phyloP scores from a whole-genome alignment of 2,329 filamentous ascomycete species.

The Pyrenophora seminiperda region DNA sequence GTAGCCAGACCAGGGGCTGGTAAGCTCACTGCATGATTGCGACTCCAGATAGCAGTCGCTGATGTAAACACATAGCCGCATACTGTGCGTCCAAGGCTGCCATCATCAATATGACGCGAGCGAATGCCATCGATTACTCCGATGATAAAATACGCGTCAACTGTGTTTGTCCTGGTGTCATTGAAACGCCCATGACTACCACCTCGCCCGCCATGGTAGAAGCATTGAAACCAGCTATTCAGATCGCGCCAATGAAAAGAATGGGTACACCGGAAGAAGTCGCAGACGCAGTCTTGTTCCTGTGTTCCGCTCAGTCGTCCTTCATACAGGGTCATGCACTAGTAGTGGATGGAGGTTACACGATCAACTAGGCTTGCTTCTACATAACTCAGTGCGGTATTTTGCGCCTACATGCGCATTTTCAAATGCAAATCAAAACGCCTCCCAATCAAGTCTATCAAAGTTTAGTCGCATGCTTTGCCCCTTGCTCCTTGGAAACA shows the following conservation, averaged over 20 bases:
- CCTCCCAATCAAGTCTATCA: neutral
- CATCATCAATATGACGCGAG: conserved; percentile 62
- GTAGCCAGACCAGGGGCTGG: conserved; percentile 35
- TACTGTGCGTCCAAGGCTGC: conserved; percentile 65
- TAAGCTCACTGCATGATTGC: conserved; percentile 4
- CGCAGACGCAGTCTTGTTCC: conserved; percentile 58
- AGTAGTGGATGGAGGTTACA: conserved; percentile 54
- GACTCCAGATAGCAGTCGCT: neutral
- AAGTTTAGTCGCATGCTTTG: conserved; percentile 20
- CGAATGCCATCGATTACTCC: conserved; percentile 64
- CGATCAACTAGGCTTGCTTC: conserved; percentile 27
- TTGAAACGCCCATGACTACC: conserved; percentile 49
- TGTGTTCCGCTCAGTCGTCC: conserved; percentile 59
- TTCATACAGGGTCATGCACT: conserved; percentile 58
- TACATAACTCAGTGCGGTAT: no score
- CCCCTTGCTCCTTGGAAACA: neutral
- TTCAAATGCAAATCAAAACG: neutral
- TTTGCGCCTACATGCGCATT: neutral
- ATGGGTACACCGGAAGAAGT: conserved; percentile 59
- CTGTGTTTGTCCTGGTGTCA: conserved; percentile 61
- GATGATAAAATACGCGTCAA: conserved; percentile 60
- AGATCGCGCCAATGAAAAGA: conserved; percentile 55
- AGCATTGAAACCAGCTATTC: conserved; percentile 47
- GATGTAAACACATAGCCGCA: conserved; percentile 49
- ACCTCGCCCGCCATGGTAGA: conserved; percentile 39